Evolutionary conservation across 2,329 filamentous ascomycete genomes (phyloP).

Genomic region (Dissoconium aciculare): DNA sequence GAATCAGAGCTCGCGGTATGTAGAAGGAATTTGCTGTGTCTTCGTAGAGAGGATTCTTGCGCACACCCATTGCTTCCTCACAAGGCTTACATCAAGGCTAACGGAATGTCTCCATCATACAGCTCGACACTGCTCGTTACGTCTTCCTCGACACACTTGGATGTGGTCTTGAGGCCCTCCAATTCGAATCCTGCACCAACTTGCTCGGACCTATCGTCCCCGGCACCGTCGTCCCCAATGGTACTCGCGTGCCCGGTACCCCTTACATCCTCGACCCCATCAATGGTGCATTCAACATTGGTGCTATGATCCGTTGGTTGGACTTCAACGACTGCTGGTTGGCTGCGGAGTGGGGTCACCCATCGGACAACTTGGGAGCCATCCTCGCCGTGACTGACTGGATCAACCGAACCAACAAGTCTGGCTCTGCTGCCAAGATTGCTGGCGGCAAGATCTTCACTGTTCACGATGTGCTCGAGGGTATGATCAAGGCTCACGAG

Average conservation of each 20-base stretch:
- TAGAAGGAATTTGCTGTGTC: no score
- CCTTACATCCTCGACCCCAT: slow-evolving; percentile 89
- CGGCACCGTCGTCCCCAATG: slow-evolving; percentile 82
- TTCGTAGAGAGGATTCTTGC: no score
- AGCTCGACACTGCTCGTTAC: slow-evolving; percentile 93
- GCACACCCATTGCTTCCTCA: no score
- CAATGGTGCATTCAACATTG: slow-evolving; percentile 96
- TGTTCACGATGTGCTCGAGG: slow-evolving; percentile 81
- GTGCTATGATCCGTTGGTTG: slow-evolving; percentile 96
- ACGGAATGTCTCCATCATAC: no score
- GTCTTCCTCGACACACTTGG: slow-evolving; percentile 94
- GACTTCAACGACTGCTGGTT: slow-evolving; percentile 99
- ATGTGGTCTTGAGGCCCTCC: slow-evolving; percentile 87
- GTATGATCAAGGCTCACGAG: slow-evolving; percentile 93
- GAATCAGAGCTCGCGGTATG: slow-evolving; percentile 84
- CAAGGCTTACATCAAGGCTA: no score
- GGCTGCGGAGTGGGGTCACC: slow-evolving; percentile 96
- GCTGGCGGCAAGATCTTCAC: slow-evolving; percentile 66
- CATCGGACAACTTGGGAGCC: slow-evolving; percentile 92
- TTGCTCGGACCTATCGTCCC: slow-evolving; percentile 82
- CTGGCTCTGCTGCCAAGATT: slow-evolving; percentile 50
- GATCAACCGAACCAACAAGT: slow-evolving; percentile 87
- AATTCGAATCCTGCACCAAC: slow-evolving; percentile 92
- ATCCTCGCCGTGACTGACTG: slow-evolving; percentile 96
- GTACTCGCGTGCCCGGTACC: slow-evolving; percentile 79